Evolutionary conservation across 257 asterid species (phyloP), one percentile per base, ranked within the genome.

Genomic region (Scutellaria baicalensis): DNA sequence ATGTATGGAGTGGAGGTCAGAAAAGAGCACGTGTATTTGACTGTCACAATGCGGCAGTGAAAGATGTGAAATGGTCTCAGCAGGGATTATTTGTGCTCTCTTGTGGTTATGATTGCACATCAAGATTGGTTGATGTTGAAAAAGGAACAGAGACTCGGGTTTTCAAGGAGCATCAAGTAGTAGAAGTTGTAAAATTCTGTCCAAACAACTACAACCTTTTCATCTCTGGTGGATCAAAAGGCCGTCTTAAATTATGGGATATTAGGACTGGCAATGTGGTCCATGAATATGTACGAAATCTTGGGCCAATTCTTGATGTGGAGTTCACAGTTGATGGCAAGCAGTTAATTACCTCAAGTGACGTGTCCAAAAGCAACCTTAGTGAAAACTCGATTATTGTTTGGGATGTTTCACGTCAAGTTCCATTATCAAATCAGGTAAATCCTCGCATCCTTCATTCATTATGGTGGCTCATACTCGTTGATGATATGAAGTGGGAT

Each of bases 371-470:
- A 80, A 86, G 88, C 82, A 91, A 91, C 72, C 80, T 91, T 61
- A 91, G 91, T 72, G 96, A 93, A 81, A 91, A 93, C 72, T 85
- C 96, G 39, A 87, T 91, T 36, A 79, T 91, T 60, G 92, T 91
- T 77, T 93, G 99, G 99, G 97, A 91, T 79, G 85, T 85, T 58
- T 83, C 90, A 5, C 84, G 96, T 11, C 91, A 89, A 85, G 78
- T 89, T 71, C 99, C 93, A 14, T 44, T 93, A 69, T 93, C 97
- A 47, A 93, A 91, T 75, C 97, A 93, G 96, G 99, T 81, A 82
- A 79, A 47, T 16, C 21, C 45, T 57, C 10, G 2, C 21, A 18
- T 44, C 21, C 52, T 14, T 55, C 17, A 16, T 71, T 39, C 39
- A 33, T 62, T 45, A 36, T 12, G 6, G 5, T 68, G 50, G 31